Base-by-base conservation (phyloP, 2,329 filamentous ascomycete species). In the Aspergillus fijiensis region DNA sequence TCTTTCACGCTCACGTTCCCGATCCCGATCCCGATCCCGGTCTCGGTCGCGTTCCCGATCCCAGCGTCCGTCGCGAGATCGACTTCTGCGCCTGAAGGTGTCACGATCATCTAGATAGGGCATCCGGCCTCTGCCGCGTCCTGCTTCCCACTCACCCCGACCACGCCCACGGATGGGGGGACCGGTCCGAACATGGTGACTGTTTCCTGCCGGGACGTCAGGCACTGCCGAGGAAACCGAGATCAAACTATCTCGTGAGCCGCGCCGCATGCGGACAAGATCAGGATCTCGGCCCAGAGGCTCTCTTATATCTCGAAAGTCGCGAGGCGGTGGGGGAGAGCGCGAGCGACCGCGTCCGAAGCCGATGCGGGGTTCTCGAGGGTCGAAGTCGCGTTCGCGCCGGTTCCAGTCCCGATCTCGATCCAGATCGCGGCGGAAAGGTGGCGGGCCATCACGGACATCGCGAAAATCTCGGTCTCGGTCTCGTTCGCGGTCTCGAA, bases 401-500 rank as follows among this genome's bases (percentile, higher is more conserved):
- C 80, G 79, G 56, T 74, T 67, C 76, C 78, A 79, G 47, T 82
- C 78, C 12, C 77, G 73, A 51, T 79, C 79, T 64, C 77, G 74
- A 53, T 79, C 79, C 65, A 66, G 67, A 39, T 78, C 76, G 39
- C 79, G 75, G 67, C 76, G 72, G 66, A 75, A 75, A 64, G 74
- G 66, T 50, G 70, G 63, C 14, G 65, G 80, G 57, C 60, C 80
- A 70, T 77, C 75, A 49, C 74, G 73, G 23, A 60, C 61, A 47
- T 81, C 79, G 56, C 76, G 72, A 65, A 74, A 73, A 52, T 79
- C 72, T 14, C 73, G 69, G 47, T 80, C 78, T 19, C 75, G 70
- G 33, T 80, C 79, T 39, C 74, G 69, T 52, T 79, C 75, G 16
- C 77, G 73, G 57, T 81, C 79, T 49, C 85, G 81, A 67, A 87